Conservation (phyloP, 495 filamentous ascomycete species). For the Penicillium goetzii region DNA sequence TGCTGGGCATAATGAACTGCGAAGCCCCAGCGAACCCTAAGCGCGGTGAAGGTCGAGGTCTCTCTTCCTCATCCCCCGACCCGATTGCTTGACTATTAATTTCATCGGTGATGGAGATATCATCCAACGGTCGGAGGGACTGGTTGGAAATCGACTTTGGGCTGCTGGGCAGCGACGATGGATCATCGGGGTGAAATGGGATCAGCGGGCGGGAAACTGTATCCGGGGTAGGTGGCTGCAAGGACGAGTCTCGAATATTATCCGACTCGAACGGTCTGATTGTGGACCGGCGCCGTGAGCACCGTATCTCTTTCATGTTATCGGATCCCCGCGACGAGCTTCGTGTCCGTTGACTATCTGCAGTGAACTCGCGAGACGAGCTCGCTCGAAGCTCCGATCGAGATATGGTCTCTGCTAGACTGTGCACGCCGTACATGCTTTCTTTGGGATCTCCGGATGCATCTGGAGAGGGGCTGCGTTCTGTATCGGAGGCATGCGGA, state of each 20-base stretch:
- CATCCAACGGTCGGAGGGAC: conserved; percentile 53
- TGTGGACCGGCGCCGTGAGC: conserved; percentile 38
- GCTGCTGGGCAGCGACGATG: conserved; percentile 55
- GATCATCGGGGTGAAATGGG: conserved; percentile 51
- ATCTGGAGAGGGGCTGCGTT: conserved; percentile 33
- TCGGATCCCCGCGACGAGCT: conserved; percentile 34
- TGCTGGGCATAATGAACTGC: conserved; percentile 96
- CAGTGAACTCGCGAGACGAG: conserved; percentile 13
- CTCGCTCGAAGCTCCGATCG: conserved; percentile 23
- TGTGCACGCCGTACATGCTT: conserved; percentile 66
- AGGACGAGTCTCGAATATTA: conserved; percentile 29
- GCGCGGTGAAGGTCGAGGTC: conserved; percentile 29
- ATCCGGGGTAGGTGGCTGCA: conserved; percentile 28
- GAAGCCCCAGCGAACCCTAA: conserved; percentile 58
- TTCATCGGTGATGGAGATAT: conserved; percentile 56
- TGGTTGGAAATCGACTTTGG: conserved; percentile 56
- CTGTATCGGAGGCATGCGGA: conserved; percentile 31
- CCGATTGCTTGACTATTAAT: conserved; percentile 51
- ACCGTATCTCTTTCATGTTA: conserved; percentile 31
- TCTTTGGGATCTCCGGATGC: conserved; percentile 32
- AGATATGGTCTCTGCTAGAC: conserved; percentile 59
- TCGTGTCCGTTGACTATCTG: conserved; percentile 14
- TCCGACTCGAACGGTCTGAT: conserved; percentile 35
- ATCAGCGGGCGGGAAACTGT: conserved; percentile 47
- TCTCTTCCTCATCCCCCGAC: conserved; percentile 53